A percentile compares a stretch with the other conserved stretches of the same genome.
These are phyloP conservation scores for Coniella lustricola DNA, from an alignment of 2,329 filamentous ascomycete genomes.

Conservation along the genomic window DNA sequence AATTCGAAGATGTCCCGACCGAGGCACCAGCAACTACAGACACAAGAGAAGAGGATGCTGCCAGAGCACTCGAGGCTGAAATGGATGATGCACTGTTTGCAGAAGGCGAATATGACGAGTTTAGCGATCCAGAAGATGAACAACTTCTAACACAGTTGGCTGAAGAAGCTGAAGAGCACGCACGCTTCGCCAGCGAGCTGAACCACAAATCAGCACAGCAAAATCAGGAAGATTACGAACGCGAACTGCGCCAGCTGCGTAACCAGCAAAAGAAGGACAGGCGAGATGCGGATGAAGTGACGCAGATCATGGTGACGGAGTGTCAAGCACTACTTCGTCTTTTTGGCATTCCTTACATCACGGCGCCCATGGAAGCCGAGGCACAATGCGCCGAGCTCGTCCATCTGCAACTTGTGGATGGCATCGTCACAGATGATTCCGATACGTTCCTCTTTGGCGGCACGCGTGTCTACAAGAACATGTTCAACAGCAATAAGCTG, in stretches of 20 bases:
- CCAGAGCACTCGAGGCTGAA: constrained; percentile 14
- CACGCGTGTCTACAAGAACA: constrained; percentile 96
- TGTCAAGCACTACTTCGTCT: constrained; percentile 84
- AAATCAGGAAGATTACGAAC: constrained; percentile 74
- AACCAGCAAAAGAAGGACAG: constrained; percentile 96
- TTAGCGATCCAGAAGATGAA: constrained; percentile 86
- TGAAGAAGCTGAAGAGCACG: constrained; percentile 87
- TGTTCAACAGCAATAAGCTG: constrained; percentile 98
- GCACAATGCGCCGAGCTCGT: constrained; percentile 95
- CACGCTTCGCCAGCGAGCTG: constrained; percentile 80
- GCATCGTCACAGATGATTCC: constrained; percentile 94
- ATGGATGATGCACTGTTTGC: constrained; percentile 17
- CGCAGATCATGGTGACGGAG: constrained; percentile 90
- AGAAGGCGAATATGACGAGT: constrained; percentile 60
- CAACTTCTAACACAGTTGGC: constrained; percentile 82
- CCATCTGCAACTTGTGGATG: constrained; percentile 78
- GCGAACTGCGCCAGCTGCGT: constrained; percentile 77
- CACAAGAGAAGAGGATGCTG: constrained; percentile 19
- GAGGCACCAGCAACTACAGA: constrained; percentile 14
- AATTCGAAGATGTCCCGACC: constrained; percentile 21
- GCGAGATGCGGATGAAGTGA: constrained; percentile 93
- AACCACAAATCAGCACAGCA: constrained; percentile 67
- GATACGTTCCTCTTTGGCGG: constrained; percentile 97
- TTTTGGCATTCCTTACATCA: constrained; percentile 94
- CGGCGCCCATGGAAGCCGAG: constrained; percentile 97